These are phyloP conservation scores for Naganishia liquefaciens DNA, from an alignment of 1,284 basidiomycete genomes.

Conservation along the genomic window DNA sequence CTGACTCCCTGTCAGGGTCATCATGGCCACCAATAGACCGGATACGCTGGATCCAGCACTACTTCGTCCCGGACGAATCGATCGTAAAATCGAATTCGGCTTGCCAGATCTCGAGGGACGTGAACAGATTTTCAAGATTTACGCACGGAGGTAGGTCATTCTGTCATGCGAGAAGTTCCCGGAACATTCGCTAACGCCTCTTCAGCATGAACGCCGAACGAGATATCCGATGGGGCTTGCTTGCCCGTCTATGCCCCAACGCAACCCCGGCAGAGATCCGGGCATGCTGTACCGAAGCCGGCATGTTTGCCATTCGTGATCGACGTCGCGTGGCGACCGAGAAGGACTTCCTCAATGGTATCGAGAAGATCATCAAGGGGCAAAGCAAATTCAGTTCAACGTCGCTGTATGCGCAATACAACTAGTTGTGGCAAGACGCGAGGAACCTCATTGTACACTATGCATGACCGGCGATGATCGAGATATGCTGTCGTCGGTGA, in stretches of 20 bases:
- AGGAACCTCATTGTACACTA: conserved; percentile 4
- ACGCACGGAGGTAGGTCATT: conserved; percentile 75
- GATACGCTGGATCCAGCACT: conserved; percentile 98
- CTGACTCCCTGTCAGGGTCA: conserved; percentile 57
- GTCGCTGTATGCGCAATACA: conserved; percentile 57
- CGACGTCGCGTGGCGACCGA: conserved; percentile 96
- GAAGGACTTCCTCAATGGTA: conserved; percentile 94
- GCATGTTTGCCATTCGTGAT: conserved; percentile 99
- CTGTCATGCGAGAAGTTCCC: background rate
- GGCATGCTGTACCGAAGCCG: conserved; percentile 73
- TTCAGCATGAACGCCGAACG: conserved; percentile 93
- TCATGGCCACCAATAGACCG: conserved; percentile 99
- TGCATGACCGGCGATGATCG: background rate
- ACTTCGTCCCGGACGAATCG: conserved; percentile 91
- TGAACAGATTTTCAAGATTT: conserved; percentile 94
- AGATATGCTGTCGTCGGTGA: too few relatives aligned
- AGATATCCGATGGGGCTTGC: conserved; percentile 96
- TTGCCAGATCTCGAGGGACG: conserved; percentile 95
- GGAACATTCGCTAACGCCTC: background rate
- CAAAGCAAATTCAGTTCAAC: conserved; percentile 80
- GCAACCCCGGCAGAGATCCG: conserved; percentile 97
- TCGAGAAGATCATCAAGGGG: conserved; percentile 79
- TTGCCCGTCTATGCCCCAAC: conserved; percentile 95
- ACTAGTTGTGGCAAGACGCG: conserved; percentile 7
- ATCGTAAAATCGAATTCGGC: conserved; percentile 93